Percentiles rank a stretch among this genome's conserved stretches.
Conservation (phyloP, 805 yeast species). For the Saturnispora besseyi region DNA sequence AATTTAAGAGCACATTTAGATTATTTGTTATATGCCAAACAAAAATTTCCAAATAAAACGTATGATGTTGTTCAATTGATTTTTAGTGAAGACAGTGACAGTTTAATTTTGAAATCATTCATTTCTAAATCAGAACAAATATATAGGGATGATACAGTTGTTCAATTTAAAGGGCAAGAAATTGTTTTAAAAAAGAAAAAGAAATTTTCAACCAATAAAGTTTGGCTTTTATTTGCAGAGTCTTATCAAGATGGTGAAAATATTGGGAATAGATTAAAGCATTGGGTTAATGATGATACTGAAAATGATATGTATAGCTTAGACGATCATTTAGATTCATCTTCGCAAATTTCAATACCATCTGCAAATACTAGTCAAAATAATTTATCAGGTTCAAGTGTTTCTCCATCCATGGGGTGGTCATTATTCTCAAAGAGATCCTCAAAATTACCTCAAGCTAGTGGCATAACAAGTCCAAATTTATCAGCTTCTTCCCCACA, state of each 20-base stretch:
- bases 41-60: conserved; percentile 15
- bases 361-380: not conserved
- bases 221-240: conserved; percentile 61
- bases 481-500: conserved; percentile 24
- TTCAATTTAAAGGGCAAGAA: conserved; percentile 20
- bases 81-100: conserved; percentile 6
- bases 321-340: not conserved
- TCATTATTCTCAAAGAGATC: conserved; percentile 3
- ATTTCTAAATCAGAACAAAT: conserved; percentile 17
- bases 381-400: not conserved
- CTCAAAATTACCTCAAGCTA: conserved; percentile 35
- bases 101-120: conserved; percentile 4
- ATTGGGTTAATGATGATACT: conserved; percentile 14
- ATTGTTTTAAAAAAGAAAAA: conserved; percentile 22
- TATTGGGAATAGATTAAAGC: conserved; percentile 16
- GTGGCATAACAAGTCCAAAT: conserved; percentile 27
- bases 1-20: conserved; percentile 8
- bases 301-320: conserved; percentile 1
- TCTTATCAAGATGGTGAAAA: conserved; percentile 49
- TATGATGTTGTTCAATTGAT: conserved; percentile 11
- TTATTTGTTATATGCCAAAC: conserved; percentile 16
- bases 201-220: conserved; percentile 26
- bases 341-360: not conserved
- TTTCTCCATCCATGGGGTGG: conserved; percentile 5
- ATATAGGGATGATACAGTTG: conserved; percentile 17